These are phyloP conservation scores for Phytophthora citrophthora DNA, from an alignment of 352 stramenopile genomes.

Conservation along the genomic window DNA sequence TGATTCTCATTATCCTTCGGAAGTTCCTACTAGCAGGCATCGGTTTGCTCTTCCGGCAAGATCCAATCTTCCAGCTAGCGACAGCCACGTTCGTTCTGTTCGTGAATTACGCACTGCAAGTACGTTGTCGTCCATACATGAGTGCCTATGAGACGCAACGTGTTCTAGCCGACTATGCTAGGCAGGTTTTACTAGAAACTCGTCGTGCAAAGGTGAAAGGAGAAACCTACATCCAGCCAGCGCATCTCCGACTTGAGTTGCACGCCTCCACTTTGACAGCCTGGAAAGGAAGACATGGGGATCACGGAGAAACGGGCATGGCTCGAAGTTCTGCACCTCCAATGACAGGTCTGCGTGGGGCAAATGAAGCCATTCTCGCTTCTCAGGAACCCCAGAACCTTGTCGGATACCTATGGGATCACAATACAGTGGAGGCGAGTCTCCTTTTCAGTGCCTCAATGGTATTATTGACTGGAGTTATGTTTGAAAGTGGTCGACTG, in stretches of 20 bases:
- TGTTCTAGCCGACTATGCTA: constrained; percentile 65
- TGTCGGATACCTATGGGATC: constrained; percentile 73
- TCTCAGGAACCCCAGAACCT: constrained; percentile 49
- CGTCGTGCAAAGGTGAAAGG: constrained; percentile 58
- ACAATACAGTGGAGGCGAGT: constrained; percentile 81
- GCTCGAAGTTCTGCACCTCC: constrained; percentile 9
- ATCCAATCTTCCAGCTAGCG: constrained; percentile 77
- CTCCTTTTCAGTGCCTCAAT: constrained; percentile 78
- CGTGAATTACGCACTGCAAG: constrained; percentile 76
- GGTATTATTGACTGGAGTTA: constrained; percentile 63
- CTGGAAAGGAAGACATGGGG: constrained; percentile 42
- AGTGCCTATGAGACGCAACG: constrained; percentile 62
- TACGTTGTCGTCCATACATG: constrained; percentile 81
- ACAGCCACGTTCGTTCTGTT: constrained; percentile 82
- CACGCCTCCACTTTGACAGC: constrained; percentile 37
- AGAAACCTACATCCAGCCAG: constrained; percentile 58
- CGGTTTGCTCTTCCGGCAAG: constrained; percentile 74
- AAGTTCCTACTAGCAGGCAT: constrained; percentile 77
- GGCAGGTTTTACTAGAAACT: constrained; percentile 55
- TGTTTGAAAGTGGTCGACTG: constrained; percentile 75
- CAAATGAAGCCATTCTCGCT: constrained; percentile 36
- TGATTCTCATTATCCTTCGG: constrained; percentile 79
- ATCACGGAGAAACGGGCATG: constrained; percentile 26
- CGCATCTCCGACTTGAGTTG: constrained; percentile 55
- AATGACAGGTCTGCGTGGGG: constrained; percentile 17